Evolutionary conservation across 2,329 filamentous ascomycete genomes (phyloP).

Genomic region (Arthrobotrys megalospora): DNA sequence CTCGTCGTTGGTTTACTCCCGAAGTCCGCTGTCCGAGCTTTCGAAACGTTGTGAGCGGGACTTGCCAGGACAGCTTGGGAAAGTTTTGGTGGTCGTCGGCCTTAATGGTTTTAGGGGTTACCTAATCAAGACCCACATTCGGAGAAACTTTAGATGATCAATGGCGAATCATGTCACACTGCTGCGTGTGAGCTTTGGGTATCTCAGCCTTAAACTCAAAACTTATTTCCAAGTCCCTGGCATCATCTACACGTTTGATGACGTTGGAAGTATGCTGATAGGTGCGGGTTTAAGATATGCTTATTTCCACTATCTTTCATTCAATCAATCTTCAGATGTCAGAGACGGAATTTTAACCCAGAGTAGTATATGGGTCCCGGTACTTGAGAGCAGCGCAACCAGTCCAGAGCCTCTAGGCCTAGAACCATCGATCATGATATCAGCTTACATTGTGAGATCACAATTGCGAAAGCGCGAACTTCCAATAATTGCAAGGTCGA

Average conservation of each 20-base stretch:
- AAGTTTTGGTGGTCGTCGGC: neutral
- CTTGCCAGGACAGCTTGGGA: slow-evolving; percentile 3
- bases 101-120: slow-evolving; percentile 39
- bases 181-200: neutral
- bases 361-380: neutral
- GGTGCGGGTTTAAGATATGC: neutral
- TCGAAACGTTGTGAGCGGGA: neutral
- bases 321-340: neutral
- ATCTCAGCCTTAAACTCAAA: slow-evolving; percentile 24
- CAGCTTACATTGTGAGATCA: slow-evolving; percentile 33
- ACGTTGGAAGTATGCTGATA: slow-evolving; percentile 16
- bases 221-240: neutral
- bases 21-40: slow-evolving; percentile 18
- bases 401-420: neutral
- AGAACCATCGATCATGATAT: slow-evolving; percentile 26
- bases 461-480: neutral
- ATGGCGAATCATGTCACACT: slow-evolving; percentile 23
- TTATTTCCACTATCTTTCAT: slow-evolving; percentile 1
- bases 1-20: slow-evolving; percentile 14
- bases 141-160: slow-evolving; percentile 47
- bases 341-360: neutral
- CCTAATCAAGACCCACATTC: slow-evolving; percentile 37
- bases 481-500: neutral
- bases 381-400: neutral
- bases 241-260: slow-evolving; percentile 1